Percentiles rank a stretch among this genome's conserved stretches.
Conservation (phyloP, 2,329 filamentous ascomycete genomes). For the Chaetomiaceae sp. region DNA sequence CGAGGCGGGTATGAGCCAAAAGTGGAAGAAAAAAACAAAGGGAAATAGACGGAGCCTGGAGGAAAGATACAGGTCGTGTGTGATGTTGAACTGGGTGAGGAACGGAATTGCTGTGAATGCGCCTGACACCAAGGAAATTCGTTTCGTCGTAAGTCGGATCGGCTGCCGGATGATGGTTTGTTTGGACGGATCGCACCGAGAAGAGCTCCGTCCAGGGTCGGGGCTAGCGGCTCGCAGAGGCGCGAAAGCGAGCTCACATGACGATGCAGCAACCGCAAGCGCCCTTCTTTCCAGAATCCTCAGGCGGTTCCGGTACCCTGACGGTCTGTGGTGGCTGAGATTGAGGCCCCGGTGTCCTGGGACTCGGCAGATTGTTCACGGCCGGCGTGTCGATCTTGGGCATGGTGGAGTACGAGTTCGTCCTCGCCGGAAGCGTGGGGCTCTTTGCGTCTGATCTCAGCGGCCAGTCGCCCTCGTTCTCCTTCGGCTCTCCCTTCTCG, state of each 20-base stretch:
- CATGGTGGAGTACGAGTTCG: slow-evolving; percentile 59
- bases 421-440: slow-evolving; percentile 43
- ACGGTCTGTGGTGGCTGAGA: slow-evolving; percentile 42
- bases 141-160: slow-evolving; percentile 16
- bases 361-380: slow-evolving; percentile 41
- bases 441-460: slow-evolving; percentile 49
- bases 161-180: not conserved
- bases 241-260: slow-evolving; percentile 51
- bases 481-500: slow-evolving; percentile 28
- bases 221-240: too few species aligned
- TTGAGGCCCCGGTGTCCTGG: slow-evolving; percentile 42
- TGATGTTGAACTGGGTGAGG: not conserved
- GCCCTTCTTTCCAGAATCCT: slow-evolving; percentile 48
- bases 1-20: slow-evolving; percentile 3
- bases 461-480: slow-evolving; percentile 52
- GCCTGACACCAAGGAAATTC: slow-evolving; percentile 15
- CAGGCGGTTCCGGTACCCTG: slow-evolving; percentile 49
- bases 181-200: not conserved
- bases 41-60: not conserved
- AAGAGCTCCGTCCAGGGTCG: not conserved
- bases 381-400: slow-evolving; percentile 51
- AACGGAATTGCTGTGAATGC: slow-evolving; percentile 2
- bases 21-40: slow-evolving; percentile 7
- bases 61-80: slow-evolving; percentile 1
- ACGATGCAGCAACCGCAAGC: slow-evolving; percentile 69